Conservation (phyloP, 331 rosid species). For the Quercus tomentella region DNA sequence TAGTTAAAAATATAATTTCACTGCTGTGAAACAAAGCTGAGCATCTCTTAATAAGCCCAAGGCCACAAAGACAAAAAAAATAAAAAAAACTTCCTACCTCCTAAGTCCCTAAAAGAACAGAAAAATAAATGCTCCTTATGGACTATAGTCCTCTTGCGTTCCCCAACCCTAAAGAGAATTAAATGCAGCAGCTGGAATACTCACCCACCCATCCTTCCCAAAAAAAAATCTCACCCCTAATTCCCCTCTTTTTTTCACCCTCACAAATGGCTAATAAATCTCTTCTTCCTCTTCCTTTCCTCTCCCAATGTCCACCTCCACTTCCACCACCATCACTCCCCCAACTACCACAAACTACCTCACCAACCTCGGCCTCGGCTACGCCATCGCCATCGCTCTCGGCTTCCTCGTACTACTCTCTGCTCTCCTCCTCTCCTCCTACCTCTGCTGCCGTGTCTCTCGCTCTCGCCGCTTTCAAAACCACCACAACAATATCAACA, state of each 20-base stretch:
- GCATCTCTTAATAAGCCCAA: too few relatives aligned
- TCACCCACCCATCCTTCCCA: slow-evolving; percentile 28
- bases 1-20: too few relatives aligned
- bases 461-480: slow-evolving; percentile 10
- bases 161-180: slow-evolving; percentile 17
- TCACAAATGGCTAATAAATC: slow-evolving; percentile 39
- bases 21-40: too few relatives aligned
- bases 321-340: slow-evolving; percentile 17
- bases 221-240: slow-evolving; percentile 12
- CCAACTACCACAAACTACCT: slow-evolving; percentile 33
- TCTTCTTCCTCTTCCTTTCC: slow-evolving; percentile 24
- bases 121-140: slow-evolving; percentile 24
- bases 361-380: slow-evolving; percentile 71
- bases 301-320: slow-evolving; percentile 38
- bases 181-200: slow-evolving; percentile 38
- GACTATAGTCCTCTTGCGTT: neutral
- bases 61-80: too few relatives aligned
- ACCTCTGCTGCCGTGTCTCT: slow-evolving; percentile 56
- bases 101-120: too few relatives aligned
- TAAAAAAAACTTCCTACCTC: too few relatives aligned
- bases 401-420: slow-evolving; percentile 71
- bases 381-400: slow-evolving; percentile 80
- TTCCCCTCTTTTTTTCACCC: neutral
- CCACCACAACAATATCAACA: neutral
- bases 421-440: slow-evolving; percentile 57